These are phyloP conservation scores for Cantharellus cinnabarinus DNA, from an alignment of 768 basidiomycete genomes.

Conservation along the genomic window DNA sequence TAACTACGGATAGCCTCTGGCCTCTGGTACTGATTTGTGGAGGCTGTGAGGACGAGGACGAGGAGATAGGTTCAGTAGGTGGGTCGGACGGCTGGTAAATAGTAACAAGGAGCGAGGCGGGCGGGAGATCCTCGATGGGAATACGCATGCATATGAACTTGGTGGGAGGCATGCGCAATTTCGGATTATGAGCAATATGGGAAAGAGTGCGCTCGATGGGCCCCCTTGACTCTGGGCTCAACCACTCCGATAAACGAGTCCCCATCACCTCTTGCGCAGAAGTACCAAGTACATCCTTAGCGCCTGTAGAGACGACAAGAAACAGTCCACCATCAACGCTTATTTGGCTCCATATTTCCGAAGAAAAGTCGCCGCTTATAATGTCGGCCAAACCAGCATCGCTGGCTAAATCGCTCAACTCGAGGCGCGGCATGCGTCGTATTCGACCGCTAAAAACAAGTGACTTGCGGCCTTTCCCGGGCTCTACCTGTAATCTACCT, in stretches of 20 bases:
- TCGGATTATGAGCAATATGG: not conserved
- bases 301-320: conserved; percentile 17
- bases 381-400: conserved; percentile 28
- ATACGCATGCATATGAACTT: not conserved
- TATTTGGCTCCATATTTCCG: conserved; percentile 23
- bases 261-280: conserved; percentile 18
- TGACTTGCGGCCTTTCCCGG: conserved; percentile 85
- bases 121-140: not conserved
- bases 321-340: conserved; percentile 18
- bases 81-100: not conserved
- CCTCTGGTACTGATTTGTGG: not conserved
- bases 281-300: conserved; percentile 15
- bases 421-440: conserved; percentile 38
- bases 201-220: conserved; percentile 1
- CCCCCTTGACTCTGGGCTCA: not conserved
- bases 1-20: too few relatives aligned
- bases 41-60: not conserved
- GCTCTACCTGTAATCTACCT: conserved; percentile 79
- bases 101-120: not conserved
- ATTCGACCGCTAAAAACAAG: conserved; percentile 77
- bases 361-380: not conserved
- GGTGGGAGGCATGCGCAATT: not conserved
- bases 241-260: conserved; percentile 6
- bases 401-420: conserved; percentile 35
- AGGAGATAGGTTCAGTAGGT: not conserved